Evolutionary conservation across 2,329 filamentous ascomycete genomes (phyloP).

Genomic region (Alternaria sp.): DNA sequence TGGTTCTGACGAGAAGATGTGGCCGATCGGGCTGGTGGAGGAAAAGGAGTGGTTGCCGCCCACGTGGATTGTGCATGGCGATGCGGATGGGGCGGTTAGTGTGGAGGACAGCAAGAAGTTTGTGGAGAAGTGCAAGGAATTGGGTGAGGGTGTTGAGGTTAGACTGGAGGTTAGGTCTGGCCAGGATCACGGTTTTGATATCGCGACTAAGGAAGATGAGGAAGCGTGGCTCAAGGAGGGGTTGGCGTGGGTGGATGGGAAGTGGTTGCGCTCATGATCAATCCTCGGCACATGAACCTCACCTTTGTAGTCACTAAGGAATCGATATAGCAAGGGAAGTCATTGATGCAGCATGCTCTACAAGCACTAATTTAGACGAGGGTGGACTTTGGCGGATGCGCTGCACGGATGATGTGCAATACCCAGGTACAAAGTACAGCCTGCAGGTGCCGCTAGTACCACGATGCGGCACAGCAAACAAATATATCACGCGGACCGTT

Average conservation of each 20-base stretch:
- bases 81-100: constrained; percentile 35
- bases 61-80: constrained; percentile 42
- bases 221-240: constrained; percentile 39
- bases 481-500: too few relatives aligned
- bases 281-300: too few relatives aligned
- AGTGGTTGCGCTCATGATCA: constrained; percentile 27
- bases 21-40: constrained; percentile 35
- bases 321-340: too few relatives aligned
- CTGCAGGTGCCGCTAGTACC: too few relatives aligned
- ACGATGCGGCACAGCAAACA: too few relatives aligned
- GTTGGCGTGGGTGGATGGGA: constrained; percentile 33
- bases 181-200: constrained; percentile 44
- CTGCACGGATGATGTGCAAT: too few relatives aligned
- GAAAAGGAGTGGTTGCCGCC: constrained; percentile 34
- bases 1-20: constrained; percentile 29
- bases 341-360: too few relatives aligned
- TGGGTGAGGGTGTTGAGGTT: constrained; percentile 22
- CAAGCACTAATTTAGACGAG: too few relatives aligned
- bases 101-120: constrained; percentile 35
- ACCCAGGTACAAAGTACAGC: too few relatives aligned
- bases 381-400: too few relatives aligned
- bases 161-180: constrained; percentile 25
- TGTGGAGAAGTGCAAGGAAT: constrained; percentile 27
- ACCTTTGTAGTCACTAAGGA: too few relatives aligned
- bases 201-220: constrained; percentile 30